Evolutionary conservation across 2,329 filamentous ascomycete species (phyloP), one percentile per base, ranked within the genome.

Genomic region (Thyridium curvatum): DNA sequence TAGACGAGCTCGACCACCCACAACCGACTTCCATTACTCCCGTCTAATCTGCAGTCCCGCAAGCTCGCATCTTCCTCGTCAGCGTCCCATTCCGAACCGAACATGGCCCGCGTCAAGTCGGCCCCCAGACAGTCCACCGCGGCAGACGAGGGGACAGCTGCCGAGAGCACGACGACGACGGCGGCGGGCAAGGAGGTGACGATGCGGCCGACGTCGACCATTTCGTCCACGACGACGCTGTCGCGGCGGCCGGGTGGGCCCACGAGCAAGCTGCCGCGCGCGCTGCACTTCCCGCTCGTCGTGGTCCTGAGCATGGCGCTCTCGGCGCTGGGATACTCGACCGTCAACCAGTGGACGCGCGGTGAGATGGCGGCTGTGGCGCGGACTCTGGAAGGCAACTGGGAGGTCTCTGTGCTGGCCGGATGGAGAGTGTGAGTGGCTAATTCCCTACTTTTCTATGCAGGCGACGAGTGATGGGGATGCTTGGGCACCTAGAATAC

Each of bases 311-410:
- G 71, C 60, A 68, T 90, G 41, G 65, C 69, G 26, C 62, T 88
- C 41, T 84, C 80, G 46, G 71, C 76, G 13, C 52, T 80, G 14
- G 71, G 86, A 7, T 84, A 85, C 59, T 77, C 78, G 34, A 55
- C 82, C 38, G 66, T 77, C 7, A 71, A 77, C 35, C 69, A 74
- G 30, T 70, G 78, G 45, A 79, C 77, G 5, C 68, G 72, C 12
- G 77, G 74, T 7, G 82, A 90, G 58, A 66, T 94, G 31, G 79
- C 79, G 1, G 64, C 66, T 18, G 72, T 91, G 42, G 84, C 79
- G 56, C 77, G 80, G 52, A 72, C 71, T 41, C 61, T 79, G 43
- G 77, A 82, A 37, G 72, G 73, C 38, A 78, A 77, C 69, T 62
- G 65, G 54, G 79, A 86, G 55, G 71, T 87, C 18, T 68, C 60